Evolutionary conservation across 2,329 filamentous ascomycete species (phyloP), one percentile per base, ranked within the genome.

Genomic region (Teratosphaeria gauchensis): DNA sequence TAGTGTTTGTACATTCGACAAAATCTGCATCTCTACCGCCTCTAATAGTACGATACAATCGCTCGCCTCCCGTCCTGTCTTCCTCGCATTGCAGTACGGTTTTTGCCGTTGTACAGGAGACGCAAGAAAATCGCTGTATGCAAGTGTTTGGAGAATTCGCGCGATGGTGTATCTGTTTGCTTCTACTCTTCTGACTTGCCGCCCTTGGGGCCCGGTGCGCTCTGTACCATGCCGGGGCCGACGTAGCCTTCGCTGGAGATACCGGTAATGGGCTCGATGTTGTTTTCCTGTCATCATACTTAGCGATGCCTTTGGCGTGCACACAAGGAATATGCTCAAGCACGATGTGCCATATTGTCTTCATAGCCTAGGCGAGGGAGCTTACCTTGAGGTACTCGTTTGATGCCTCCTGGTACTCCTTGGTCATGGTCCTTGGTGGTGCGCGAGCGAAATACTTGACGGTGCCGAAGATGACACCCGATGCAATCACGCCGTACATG

Each of bases 381-480:
- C 85, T 70, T 79, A 95, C 92, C 84, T 86, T 92, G 76, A 96
- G 82, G 77, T 89, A 94, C 81, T 96, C 94, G 78, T 99, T 96
- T 68, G 87, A 83, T 68, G 88, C 88, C 81, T 97, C 91, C 81
- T 99, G 90, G 85, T 89, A 97, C 79, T 99, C 94, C 82, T 90
- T 89, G 79, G 82, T 92, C 92, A 99, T 95, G 71, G 92, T 95
- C 75, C 81, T 80, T 66, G 94, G 94, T 63, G 83, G 72, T 61
- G 84, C 83, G 73, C 84, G 82, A 70, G 88, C 90, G 74, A 89
- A 86, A 66, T 82, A 66, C 71, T 92, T 88, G 74, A 89, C 83
- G 69, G 76, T 63, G 69, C 79, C 80, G 80, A 97, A 97, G 75
- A 96, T 62, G 64, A 77, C 82, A 67, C 88, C 76, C 66, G 86